Base-by-base conservation (phyloP, 805 yeast genomes). In the Starmerella cellae region DNA sequence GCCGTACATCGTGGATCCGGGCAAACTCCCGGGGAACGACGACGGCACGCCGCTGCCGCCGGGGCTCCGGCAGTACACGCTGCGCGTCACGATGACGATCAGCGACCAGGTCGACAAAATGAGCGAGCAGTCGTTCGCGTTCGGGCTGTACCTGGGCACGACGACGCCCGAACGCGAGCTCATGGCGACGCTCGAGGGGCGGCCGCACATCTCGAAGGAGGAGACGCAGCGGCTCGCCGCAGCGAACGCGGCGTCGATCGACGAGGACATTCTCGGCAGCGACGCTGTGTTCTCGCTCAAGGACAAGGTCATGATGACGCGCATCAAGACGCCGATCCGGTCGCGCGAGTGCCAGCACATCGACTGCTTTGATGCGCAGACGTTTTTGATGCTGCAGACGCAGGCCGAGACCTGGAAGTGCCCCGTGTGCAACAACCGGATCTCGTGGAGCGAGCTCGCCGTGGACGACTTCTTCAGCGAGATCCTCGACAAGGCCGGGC, bases 321-420 rank as follows among this genome's bases (percentile, higher is more conserved):
- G 82, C 43, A 79, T 91, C 70, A 64, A 66, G 42, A 60, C 70
- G 40, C 97, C 98, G 0, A 73, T 76, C 1, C 73, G 83, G 50
- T 75, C 94, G 1, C 61, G 68, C 1, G 65, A 61, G 37, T 91
- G 98, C 61, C 64, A 70, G 28, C 98, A 91, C 60, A 62, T 84
- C 14, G 88, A 82, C 54, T 87, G 97, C 57, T 83, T 87, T 58
- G 98, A 91, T 60, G 87, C 82, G 0, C 59, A 68, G 28, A 73
- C 82, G 35, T 91, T 73, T 55, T 52, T 91, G 9, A 73, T 75
- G 54, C 67, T 85, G 35, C 97, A 88, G 58, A 67, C 68, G 42
- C 88, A 80, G 56, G 74, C 81, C 0, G 80, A 95, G 0, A 73
- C 82, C 0, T 88, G 96, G 96, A 63, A 64, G 39, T 91, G 98